These are phyloP conservation scores for Tricholoma matsutake DNA, from an alignment of 768 basidiomycete species.

Conservation along the genomic window DNA sequence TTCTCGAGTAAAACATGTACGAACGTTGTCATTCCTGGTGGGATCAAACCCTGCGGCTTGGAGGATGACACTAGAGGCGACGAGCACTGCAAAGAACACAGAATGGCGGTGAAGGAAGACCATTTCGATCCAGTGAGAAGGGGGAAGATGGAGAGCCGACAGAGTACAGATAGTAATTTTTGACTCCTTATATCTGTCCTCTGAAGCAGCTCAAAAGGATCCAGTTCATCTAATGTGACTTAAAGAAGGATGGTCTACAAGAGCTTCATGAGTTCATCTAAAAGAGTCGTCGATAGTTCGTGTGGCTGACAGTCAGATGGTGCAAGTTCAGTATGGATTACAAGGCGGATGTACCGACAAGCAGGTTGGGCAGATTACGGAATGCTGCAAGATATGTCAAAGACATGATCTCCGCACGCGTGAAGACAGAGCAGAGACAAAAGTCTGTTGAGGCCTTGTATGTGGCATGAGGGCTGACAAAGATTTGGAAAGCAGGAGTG, in stretches of 20 bases:
- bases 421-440: too few relatives aligned
- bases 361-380: too few relatives aligned
- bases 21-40: constrained; percentile 37
- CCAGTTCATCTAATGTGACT: neutral
- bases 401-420: too few relatives aligned
- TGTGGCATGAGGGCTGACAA: neutral
- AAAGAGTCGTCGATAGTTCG: neutral
- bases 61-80: constrained; percentile 8
- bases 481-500: neutral
- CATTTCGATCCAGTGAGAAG: neutral
- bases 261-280: neutral
- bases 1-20: constrained; percentile 4
- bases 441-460: too few relatives aligned
- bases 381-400: too few relatives aligned
- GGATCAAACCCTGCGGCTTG: constrained; percentile 28
- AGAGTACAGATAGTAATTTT: neutral
- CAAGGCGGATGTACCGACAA: neutral
- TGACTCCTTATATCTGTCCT: neutral
- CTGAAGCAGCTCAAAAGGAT: neutral
- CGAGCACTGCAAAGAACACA: constrained; percentile 3
- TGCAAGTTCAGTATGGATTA: neutral
- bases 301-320: neutral
- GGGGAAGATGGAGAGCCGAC: neutral
- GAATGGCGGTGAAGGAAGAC: constrained; percentile 1
- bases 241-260: neutral